Evolutionary conservation across 1,139 yeast genomes (phyloP).

Genomic region (Arxiozyma slooffiae): DNA sequence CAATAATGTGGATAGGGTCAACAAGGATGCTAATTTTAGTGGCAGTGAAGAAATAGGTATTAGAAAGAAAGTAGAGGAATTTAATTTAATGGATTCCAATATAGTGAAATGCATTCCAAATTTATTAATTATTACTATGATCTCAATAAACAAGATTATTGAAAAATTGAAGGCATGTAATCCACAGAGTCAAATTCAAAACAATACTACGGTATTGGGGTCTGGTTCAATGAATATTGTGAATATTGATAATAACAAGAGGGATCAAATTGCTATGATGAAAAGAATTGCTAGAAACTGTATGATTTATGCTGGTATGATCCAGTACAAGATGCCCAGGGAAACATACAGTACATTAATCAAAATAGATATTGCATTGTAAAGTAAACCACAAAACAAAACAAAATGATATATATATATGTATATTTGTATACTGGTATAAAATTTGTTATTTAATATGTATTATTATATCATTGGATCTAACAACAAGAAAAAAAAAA

Average conservation of each 20-base stretch:
- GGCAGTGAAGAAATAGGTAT: slow-evolving; percentile 37
- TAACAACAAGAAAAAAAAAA: slow-evolving; percentile 5
- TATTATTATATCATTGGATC: background rate
- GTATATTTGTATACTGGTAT: slow-evolving; percentile 13
- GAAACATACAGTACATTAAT: slow-evolving; percentile 74
- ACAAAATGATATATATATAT: slow-evolving; percentile 13
- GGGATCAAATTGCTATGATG: slow-evolving; percentile 47
- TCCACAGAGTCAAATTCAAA: background rate
- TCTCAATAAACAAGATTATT: slow-evolving; percentile 56
- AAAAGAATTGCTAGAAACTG: slow-evolving; percentile 70
- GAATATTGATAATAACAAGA: slow-evolving; percentile 34
- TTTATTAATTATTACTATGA: slow-evolving; percentile 71
- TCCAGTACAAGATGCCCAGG: slow-evolving; percentile 89
- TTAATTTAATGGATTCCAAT: slow-evolving; percentile 55
- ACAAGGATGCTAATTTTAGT: slow-evolving; percentile 35
- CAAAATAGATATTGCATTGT: slow-evolving; percentile 47
- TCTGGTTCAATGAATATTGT: slow-evolving; percentile 18
- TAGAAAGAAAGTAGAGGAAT: slow-evolving; percentile 47
- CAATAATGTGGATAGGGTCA: slow-evolving; percentile 18
- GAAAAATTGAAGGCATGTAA: slow-evolving; percentile 32
- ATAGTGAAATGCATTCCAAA: slow-evolving; percentile 74
- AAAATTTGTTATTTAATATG: background rate
- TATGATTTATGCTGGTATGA: slow-evolving; percentile 92
- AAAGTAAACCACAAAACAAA: background rate
- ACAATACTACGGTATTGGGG: background rate